Evolutionary conservation across 352 stramenopile genomes (phyloP).

Genomic region (Pythium periplocum): DNA sequence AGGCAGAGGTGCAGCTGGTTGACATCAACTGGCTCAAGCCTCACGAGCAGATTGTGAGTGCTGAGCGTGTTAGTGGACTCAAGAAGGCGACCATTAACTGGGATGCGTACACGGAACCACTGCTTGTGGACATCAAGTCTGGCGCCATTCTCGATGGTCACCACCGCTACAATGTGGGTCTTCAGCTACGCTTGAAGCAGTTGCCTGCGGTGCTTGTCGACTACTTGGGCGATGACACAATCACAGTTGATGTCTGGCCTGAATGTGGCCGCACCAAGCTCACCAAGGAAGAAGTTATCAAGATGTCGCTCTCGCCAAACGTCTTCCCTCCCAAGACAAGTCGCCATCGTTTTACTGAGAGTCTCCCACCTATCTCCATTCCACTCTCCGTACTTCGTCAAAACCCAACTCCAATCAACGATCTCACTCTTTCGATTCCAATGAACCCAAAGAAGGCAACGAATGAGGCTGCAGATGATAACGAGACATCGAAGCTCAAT

Average conservation of each 20-base stretch:
- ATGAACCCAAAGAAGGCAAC: slow-evolving; percentile 8
- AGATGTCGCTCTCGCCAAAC: slow-evolving; percentile 73
- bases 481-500: not conserved
- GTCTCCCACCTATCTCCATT: slow-evolving; percentile 77
- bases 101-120: slow-evolving; percentile 76
- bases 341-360: slow-evolving; percentile 77
- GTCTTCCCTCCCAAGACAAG: slow-evolving; percentile 85
- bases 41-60: slow-evolving; percentile 81
- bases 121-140: slow-evolving; percentile 75
- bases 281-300: slow-evolving; percentile 79
- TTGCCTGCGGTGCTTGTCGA: slow-evolving; percentile 74
- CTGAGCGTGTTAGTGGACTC: slow-evolving; percentile 71
- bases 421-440: slow-evolving; percentile 17
- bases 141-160: slow-evolving; percentile 82
- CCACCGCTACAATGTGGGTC: slow-evolving; percentile 74
- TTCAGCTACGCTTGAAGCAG: slow-evolving; percentile 67
- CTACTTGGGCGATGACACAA: slow-evolving; percentile 67
- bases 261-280: slow-evolving; percentile 57
- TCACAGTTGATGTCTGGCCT: slow-evolving; percentile 77
- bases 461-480: slow-evolving; percentile 3
- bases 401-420: slow-evolving; percentile 44
- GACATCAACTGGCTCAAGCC: slow-evolving; percentile 80
- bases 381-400: slow-evolving; percentile 66
- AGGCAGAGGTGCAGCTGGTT: slow-evolving; percentile 77
- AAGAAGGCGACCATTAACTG: slow-evolving; percentile 72